phyloP scores from a whole-genome alignment of 2,329 filamentous ascomycete genomes.

The Ophiostoma australiae region DNA sequence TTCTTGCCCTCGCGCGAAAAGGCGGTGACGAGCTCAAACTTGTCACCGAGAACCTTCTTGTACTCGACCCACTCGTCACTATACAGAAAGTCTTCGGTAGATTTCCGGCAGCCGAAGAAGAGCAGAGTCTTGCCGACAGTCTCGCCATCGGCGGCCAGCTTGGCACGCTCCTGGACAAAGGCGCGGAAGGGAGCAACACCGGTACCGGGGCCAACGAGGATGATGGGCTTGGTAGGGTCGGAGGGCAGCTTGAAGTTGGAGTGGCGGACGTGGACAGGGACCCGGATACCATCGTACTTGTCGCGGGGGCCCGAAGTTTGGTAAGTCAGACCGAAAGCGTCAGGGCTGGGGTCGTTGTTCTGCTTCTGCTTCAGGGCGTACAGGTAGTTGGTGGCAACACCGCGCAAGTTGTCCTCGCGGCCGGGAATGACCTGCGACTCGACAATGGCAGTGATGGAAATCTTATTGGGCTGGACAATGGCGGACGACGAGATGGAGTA shows the following conservation, averaged over 20 bases:
- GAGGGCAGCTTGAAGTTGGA: slow-evolving; percentile 99
- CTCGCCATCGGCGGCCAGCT: slow-evolving; percentile 72
- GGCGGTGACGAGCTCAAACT: slow-evolving; percentile 83
- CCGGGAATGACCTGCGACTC: slow-evolving; percentile 76
- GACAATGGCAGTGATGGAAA: slow-evolving; percentile 91
- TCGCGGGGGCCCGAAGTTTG: slow-evolving; percentile 83
- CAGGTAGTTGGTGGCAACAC: slow-evolving; percentile 95
- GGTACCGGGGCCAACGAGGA: slow-evolving; percentile 94
- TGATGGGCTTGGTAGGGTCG: slow-evolving; percentile 86
- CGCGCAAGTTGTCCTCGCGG: slow-evolving; percentile 73
- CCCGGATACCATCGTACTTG: slow-evolving; percentile 93
- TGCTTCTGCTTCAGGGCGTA: slow-evolving; percentile 95
- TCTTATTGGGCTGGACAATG: slow-evolving; percentile 85
- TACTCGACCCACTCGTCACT: slow-evolving; percentile 88
- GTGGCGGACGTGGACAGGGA: slow-evolving; percentile 92
- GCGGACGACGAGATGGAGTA: slow-evolving; percentile 99
- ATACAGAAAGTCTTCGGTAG: slow-evolving; percentile 88
- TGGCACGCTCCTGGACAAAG: slow-evolving; percentile 89
- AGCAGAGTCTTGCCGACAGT: slow-evolving; percentile 81
- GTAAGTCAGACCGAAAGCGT: slow-evolving; percentile 80
- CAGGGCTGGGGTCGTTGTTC: slow-evolving; percentile 75
- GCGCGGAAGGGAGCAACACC: slow-evolving; percentile 94
- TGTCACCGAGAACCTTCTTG: slow-evolving; percentile 76
- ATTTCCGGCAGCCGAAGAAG: slow-evolving; percentile 92
- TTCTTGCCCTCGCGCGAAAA: slow-evolving; percentile 85